Base-by-base conservation (phyloP, 2,329 filamentous ascomycete genomes). In the Meredithiella fracta region DNA sequence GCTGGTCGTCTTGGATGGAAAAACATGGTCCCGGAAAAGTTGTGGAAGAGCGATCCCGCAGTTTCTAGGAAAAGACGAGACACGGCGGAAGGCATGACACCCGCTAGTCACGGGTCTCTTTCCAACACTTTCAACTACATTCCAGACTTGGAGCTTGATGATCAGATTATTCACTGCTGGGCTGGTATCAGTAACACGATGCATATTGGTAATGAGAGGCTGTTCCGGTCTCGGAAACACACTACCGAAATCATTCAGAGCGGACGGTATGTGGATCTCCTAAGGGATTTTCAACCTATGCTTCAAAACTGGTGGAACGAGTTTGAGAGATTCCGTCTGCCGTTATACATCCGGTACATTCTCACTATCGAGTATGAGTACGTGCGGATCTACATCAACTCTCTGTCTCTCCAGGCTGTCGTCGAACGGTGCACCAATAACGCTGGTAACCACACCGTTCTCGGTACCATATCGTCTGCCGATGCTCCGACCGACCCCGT, bases 341-440 rank as follows among this genome's bases (percentile, higher is more conserved):
- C 82, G 1, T 77, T 72, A 22, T 83, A 77, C 60, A 82, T 81
- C 61, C 72, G 77, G 29, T 81, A 89, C 65, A 90, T 97, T 58
- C 73, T 98, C 29, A 84, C 81, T 6, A 96, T 97, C 61, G 92
- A 98, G 70, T 96, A 92, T 64, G 88, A 97, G 64, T 96, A 96
- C 65, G 88, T 91, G 25, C 80, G 91, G 63, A 85, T 96, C 53
- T 97, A 97, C 65, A 79, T 96, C 70, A 96, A 97, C 67, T 95
- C 90, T 0, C 74, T 98, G 1, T 90, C 90, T 1, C 73, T 98
- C 1, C 92, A 98, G 69, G 92, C 92, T 22, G 89, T 97, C 2
- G 88, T 97, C 4, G 91, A 96, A 68, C 80, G 90, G 59, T 95
- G 87, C 69, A 91, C 88, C 5, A 89, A 78, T 59, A 85, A 90